Evolutionary conservation across 2,329 filamentous ascomycete genomes (phyloP).

Genomic region (Ascochyta koolunga): DNA sequence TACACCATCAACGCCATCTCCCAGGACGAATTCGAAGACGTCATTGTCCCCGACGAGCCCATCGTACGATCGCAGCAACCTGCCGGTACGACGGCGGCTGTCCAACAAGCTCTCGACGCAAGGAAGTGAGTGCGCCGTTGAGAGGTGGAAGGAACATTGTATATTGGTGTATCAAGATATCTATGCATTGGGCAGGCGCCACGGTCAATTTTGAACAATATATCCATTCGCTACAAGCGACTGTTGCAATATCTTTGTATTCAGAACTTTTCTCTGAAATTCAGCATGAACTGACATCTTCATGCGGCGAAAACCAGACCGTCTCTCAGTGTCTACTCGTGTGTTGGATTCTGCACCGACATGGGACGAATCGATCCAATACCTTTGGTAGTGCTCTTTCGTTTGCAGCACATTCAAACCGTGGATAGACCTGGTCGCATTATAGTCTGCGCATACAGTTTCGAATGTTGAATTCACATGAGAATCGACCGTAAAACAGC

Average conservation of each 20-base stretch:
- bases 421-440: too few relatives aligned
- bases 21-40: slow-evolving; percentile 96
- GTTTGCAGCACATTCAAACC: too few relatives aligned
- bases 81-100: slow-evolving; percentile 35
- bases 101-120: slow-evolving; percentile 40
- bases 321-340: too few relatives aligned
- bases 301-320: not conserved
- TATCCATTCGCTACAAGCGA: slow-evolving; percentile 17
- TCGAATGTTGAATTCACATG: too few relatives aligned
- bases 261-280: not conserved
- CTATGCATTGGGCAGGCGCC: slow-evolving; percentile 40
- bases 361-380: too few relatives aligned
- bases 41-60: slow-evolving; percentile 82
- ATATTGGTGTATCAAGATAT: slow-evolving; percentile 35
- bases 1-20: slow-evolving; percentile 84
- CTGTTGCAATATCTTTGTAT: not conserved
- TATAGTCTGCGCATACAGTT: too few relatives aligned
- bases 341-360: too few relatives aligned
- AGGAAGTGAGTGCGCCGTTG: slow-evolving; percentile 26
- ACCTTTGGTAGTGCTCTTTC: too few relatives aligned
- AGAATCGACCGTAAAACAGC: too few relatives aligned
- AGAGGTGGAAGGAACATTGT: slow-evolving; percentile 14
- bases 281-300: too few relatives aligned
- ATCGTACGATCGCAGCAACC: slow-evolving; percentile 50
- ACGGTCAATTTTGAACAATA: slow-evolving; percentile 25